Percentiles rank a stretch among this genome's conserved stretches.
phyloP scores from a whole-genome alignment of 495 filamentous ascomycete genomes.

The Cenococcum geophilum region DNA sequence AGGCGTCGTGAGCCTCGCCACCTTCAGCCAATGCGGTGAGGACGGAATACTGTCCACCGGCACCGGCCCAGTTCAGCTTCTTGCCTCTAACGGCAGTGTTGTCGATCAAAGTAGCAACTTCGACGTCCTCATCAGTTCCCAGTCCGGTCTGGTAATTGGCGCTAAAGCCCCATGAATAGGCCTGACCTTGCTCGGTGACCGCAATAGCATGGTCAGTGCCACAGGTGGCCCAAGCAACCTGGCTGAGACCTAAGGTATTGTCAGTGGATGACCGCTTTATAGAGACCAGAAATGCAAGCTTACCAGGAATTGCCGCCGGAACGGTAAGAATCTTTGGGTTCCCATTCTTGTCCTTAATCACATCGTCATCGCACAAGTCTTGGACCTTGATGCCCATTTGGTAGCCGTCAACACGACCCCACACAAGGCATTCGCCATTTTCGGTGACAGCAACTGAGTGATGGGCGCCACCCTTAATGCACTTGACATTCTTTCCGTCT shows the following conservation, averaged over 20 bases:
- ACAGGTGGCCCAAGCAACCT: conserved; percentile 41
- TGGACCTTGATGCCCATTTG: conserved; percentile 54
- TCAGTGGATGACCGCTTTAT: background rate
- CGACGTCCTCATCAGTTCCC: conserved; percentile 53
- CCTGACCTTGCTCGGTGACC: conserved; percentile 52
- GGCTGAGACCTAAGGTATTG: conserved; percentile 37
- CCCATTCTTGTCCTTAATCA: conserved; percentile 51
- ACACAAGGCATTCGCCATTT: conserved; percentile 57
- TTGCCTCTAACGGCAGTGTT: conserved; percentile 55
- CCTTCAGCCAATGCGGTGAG: conserved; percentile 40
- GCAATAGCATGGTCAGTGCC: conserved; percentile 57
- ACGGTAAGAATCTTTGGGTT: conserved; percentile 52
- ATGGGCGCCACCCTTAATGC: conserved; percentile 61
- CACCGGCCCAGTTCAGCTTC: conserved; percentile 53
- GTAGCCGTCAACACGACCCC: conserved; percentile 62
- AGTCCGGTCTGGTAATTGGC: conserved; percentile 62
- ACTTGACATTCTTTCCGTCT: conserved; percentile 43
- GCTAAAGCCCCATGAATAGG: conserved; percentile 67
- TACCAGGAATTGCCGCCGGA: conserved; percentile 47
- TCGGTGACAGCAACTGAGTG: conserved; percentile 59
- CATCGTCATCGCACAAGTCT: conserved; percentile 44
- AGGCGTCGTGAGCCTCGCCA: background rate
- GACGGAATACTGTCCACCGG: conserved; percentile 62
- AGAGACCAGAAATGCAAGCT: background rate
- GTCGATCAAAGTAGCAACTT: conserved; percentile 54